phyloP scores from a whole-genome alignment of 106 monocot genomes.

The Chionographis japonica region DNA sequence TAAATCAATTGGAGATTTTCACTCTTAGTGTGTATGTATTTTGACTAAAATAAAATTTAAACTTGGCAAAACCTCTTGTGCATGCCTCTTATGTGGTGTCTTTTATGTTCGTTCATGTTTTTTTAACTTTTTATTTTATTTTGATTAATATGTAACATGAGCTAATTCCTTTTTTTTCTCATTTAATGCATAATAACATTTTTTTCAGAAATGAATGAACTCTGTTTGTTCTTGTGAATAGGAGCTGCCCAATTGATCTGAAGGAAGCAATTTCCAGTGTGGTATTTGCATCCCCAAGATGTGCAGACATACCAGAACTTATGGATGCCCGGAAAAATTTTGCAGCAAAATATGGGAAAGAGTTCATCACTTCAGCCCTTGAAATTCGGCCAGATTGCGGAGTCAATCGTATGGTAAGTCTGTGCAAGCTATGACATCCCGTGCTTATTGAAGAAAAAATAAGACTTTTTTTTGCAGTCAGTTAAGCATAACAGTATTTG shows the following conservation, averaged over 20 bases:
- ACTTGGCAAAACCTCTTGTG: too few species aligned
- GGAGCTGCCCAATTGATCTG: conserved; percentile 88
- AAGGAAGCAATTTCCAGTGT: conserved; percentile 83
- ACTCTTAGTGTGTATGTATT: too few species aligned
- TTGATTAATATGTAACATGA: too few species aligned
- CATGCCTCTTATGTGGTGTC: too few species aligned
- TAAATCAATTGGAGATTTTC: too few species aligned
- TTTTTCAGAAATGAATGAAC: too few species aligned
- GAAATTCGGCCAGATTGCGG: conserved; percentile 88
- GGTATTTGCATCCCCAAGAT: conserved; percentile 91
- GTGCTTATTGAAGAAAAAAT: neutral
- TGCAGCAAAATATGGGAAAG: conserved; percentile 84
- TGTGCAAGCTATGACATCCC: neutral
- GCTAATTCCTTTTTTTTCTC: too few species aligned
- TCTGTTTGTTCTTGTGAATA: conserved; percentile 10
- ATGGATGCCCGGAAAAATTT: conserved; percentile 69
- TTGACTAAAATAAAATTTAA: too few species aligned
- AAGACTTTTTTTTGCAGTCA: neutral
- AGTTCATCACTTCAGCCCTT: conserved; percentile 64
- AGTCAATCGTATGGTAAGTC: conserved; percentile 62
- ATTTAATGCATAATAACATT: too few species aligned
- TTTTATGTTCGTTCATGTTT: too few species aligned
- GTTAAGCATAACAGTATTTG: neutral
- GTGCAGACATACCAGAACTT: conserved; percentile 86
- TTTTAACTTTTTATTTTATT: too few species aligned